A percentile compares a stretch with the other conserved stretches of the same genome.
Conservation (phyloP, 257 asterid genomes). For the Cynanchum wilfordii region DNA sequence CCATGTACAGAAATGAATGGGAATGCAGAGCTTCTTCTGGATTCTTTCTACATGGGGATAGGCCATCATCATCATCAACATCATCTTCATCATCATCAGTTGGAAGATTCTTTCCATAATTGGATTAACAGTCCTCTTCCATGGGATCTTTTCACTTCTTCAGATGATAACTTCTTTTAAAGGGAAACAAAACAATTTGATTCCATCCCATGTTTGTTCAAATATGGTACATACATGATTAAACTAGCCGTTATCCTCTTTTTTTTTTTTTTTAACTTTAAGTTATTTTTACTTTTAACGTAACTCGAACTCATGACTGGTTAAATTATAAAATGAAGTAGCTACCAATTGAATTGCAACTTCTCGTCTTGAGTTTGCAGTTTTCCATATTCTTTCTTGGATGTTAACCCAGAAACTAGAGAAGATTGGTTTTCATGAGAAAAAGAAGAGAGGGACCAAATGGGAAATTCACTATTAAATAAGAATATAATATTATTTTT, state of each 20-base stretch:
- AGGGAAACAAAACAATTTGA: too few species aligned
- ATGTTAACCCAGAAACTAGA: neutral
- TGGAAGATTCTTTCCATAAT: conserved; percentile 37
- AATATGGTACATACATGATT: conserved; percentile 3
- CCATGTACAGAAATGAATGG: conserved; percentile 19
- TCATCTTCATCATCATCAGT: conserved; percentile 5
- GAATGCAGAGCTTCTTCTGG: conserved; percentile 14
- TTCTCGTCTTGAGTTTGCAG: neutral
- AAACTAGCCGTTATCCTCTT: neutral
- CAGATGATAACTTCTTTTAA: conserved; percentile 41
- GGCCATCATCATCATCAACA: neutral
- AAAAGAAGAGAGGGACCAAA: neutral
- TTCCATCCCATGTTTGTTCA: neutral
- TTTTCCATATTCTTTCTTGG: neutral
- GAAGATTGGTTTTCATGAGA: neutral
- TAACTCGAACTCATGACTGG: too few species aligned
- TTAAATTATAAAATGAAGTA: too few species aligned
- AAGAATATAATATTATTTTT: neutral
- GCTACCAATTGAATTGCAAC: too few species aligned
- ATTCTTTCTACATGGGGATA: conserved; percentile 20
- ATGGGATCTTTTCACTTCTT: conserved; percentile 52
- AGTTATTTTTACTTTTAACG: too few species aligned
- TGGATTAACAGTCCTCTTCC: conserved; percentile 52
- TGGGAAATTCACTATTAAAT: neutral
- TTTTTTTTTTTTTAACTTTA: too few species aligned